A percentile compares a stretch with the other conserved stretches of the same genome.
Conservation (phyloP, 75 land plant genomes). For the Isoetes taiwanensis region DNA sequence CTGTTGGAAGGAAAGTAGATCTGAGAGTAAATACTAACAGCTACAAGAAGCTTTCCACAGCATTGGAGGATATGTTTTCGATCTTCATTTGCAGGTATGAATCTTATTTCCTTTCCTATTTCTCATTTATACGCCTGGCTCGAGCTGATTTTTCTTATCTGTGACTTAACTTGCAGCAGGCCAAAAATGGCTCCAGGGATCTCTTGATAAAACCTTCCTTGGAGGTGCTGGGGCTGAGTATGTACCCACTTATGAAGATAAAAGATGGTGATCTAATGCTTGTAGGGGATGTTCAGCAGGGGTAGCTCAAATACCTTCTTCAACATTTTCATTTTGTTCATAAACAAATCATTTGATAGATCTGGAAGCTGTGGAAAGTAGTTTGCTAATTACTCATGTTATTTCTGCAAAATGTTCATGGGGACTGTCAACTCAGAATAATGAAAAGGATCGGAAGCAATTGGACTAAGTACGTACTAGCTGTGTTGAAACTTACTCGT, state of each 20-base stretch:
- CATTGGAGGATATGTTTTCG: slow-evolving; percentile 69
- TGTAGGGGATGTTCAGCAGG: slow-evolving; percentile 35
- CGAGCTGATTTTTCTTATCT: background rate
- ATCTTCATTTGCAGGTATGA: slow-evolving; percentile 49
- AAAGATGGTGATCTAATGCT: slow-evolving; percentile 35
- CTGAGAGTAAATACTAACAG: slow-evolving; percentile 37
- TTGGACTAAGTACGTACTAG: slow-evolving; percentile 43
- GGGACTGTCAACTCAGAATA: slow-evolving; percentile 33
- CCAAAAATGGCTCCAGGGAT: slow-evolving; percentile 21
- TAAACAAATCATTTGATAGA: no score
- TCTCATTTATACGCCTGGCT: background rate
- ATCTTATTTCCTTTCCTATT: background rate
- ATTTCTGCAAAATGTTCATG: slow-evolving; percentile 36
- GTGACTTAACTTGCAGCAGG: slow-evolving; percentile 10
- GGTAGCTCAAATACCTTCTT: no score
- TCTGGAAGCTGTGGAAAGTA: no score
- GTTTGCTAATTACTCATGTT: no score
- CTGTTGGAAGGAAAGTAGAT: slow-evolving; percentile 59
- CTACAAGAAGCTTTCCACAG: slow-evolving; percentile 44
- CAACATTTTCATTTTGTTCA: no score
- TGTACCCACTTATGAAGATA: slow-evolving; percentile 35
- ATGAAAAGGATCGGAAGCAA: slow-evolving; percentile 71
- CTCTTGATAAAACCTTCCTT: slow-evolving; percentile 8
- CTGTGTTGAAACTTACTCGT: no score
- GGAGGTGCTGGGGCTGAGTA: no score